These are phyloP conservation scores for Dioszegia hungarica DNA, from an alignment of 768 basidiomycete species.

Conservation along the genomic window DNA sequence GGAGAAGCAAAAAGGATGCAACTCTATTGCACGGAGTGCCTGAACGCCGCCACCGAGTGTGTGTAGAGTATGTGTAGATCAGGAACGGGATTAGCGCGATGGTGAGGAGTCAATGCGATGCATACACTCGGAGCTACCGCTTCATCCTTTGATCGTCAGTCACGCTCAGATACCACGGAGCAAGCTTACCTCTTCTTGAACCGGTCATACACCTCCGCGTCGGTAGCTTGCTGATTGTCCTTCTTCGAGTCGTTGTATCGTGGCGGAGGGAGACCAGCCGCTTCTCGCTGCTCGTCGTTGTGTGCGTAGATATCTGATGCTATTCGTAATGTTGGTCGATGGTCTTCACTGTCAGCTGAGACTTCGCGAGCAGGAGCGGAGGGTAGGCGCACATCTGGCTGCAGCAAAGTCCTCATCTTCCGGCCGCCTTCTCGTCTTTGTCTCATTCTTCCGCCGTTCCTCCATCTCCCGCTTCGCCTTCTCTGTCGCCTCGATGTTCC, in stretches of 20 bases:
- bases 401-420: conserved; percentile 77
- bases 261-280: conserved; percentile 60
- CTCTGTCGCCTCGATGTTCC: conserved; percentile 96
- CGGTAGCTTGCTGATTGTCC: conserved; percentile 71
- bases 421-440: conserved; percentile 41
- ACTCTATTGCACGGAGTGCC: too few species aligned
- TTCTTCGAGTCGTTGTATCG: conserved; percentile 50
- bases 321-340: conserved; percentile 65
- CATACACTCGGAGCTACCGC: not conserved
- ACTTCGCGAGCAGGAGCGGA: conserved; percentile 55
- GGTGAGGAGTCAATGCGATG: not conserved
- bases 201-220: conserved; percentile 81
- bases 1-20: not conserved
- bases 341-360: not conserved
- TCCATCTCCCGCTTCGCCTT: conserved; percentile 80
- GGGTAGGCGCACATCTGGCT: conserved; percentile 69
- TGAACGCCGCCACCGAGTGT: not conserved
- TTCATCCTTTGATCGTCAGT: conserved; percentile 3
- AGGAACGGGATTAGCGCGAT: too few species aligned
- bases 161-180: not conserved
- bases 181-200: conserved; percentile 76
- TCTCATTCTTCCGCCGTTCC: conserved; percentile 59
- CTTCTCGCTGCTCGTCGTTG: conserved; percentile 79
- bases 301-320: conserved; percentile 82
- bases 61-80: not conserved